phyloP scores from a whole-genome alignment of 495 filamentous ascomycete species.

The Amphirosellinia nigrospora region DNA sequence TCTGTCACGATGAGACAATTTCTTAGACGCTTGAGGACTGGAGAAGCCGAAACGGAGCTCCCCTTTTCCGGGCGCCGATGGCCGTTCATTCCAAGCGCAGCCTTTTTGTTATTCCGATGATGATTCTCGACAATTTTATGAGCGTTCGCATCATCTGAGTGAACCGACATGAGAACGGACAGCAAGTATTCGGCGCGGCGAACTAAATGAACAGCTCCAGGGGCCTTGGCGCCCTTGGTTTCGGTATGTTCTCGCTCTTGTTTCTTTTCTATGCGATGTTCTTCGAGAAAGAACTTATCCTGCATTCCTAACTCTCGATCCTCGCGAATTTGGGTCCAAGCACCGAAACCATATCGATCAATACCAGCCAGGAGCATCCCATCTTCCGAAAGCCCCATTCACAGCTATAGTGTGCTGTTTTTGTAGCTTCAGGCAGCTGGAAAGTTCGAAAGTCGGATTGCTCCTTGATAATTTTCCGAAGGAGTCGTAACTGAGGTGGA shows the following conservation, averaged over 20 bases:
- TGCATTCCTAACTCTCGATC: conserved; percentile 83
- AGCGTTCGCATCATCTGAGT: conserved; percentile 73
- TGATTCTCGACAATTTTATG: conserved; percentile 86
- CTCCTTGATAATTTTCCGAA: conserved; percentile 71
- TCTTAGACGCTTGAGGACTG: conserved; percentile 56
- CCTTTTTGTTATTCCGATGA: conserved; percentile 82
- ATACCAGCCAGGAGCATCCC: conserved; percentile 97
- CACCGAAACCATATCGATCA: conserved; percentile 88
- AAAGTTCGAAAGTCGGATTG: conserved; percentile 74
- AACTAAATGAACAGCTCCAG: conserved; percentile 94
- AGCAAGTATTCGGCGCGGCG: conserved; percentile 93
- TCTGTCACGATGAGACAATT: conserved; percentile 46
- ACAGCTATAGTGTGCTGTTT: conserved; percentile 83
- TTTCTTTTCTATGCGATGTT: conserved; percentile 97
- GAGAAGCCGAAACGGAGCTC: conserved; percentile 63
- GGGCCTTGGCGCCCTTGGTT: conserved; percentile 82
- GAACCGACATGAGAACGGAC: conserved; percentile 81
- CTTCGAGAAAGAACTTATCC: conserved; percentile 96
- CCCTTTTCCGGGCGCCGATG: conserved; percentile 56
- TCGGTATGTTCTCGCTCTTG: conserved; percentile 83
- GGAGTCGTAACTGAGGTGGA: conserved; percentile 81
- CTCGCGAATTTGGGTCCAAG: conserved; percentile 91
- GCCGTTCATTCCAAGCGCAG: conserved; percentile 51
- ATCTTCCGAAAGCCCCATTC: conserved; percentile 93
- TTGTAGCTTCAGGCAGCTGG: conserved; percentile 87